phyloP scores from a whole-genome alignment of 768 basidiomycete genomes.

The Mycena alexandri region DNA sequence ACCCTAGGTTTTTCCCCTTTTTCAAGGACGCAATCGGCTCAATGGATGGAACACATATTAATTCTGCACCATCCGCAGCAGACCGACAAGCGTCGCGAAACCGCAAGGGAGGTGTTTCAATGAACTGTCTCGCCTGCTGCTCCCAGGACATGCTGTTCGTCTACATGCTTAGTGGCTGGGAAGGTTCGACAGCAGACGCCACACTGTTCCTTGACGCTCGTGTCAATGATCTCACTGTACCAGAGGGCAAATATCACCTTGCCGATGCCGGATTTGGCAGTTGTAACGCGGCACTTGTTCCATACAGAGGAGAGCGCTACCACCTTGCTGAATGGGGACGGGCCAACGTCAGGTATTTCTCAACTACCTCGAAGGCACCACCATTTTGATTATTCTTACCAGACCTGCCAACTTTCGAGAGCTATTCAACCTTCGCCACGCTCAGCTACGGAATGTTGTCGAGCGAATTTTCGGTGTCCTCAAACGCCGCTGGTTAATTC shows the following conservation, averaged over 20 bases:
- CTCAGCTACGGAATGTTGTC: background rate
- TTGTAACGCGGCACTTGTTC: constrained; percentile 39
- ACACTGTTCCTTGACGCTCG: constrained; percentile 34
- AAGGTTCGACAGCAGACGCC: constrained; percentile 40
- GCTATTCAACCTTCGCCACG: background rate
- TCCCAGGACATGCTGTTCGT: constrained; percentile 40
- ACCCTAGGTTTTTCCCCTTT: constrained; percentile 50
- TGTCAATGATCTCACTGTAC: constrained; percentile 18
- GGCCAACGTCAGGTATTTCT: constrained; percentile 19
- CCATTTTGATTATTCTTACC: background rate
- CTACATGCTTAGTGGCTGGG: constrained; percentile 44
- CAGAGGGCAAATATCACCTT: constrained; percentile 39
- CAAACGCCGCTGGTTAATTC: background rate
- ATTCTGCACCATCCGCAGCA: constrained; percentile 34
- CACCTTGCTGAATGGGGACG: constrained; percentile 44
- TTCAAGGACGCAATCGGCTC: constrained; percentile 47
- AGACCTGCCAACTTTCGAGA: background rate
- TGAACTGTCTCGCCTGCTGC: constrained; percentile 45
- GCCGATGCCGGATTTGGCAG: constrained; percentile 36
- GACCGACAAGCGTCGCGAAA: constrained; percentile 29
- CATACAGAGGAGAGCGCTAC: constrained; percentile 41
- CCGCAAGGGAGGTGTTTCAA: constrained; percentile 41
- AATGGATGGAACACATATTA: constrained; percentile 52
- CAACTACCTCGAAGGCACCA: background rate
- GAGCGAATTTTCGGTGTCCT: background rate